phyloP scores from a whole-genome alignment of 352 stramenopile species.

The Globisporangium paroecandrum region DNA sequence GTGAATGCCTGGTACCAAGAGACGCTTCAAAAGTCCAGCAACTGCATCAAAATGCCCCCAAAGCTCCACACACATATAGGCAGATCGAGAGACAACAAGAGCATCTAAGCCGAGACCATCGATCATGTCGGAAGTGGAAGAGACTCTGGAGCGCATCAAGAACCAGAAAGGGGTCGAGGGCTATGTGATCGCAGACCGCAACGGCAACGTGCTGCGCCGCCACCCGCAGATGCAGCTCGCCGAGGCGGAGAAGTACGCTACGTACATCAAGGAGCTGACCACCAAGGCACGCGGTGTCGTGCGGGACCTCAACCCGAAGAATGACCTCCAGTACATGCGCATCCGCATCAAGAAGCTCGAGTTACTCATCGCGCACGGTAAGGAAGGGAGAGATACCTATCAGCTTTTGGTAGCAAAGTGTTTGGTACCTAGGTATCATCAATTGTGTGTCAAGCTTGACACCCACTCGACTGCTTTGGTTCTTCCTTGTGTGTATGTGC shows the following conservation, averaged over 20 bases:
- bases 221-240: conserved; percentile 88
- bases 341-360: conserved; percentile 92
- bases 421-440: background rate
- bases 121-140: conserved; percentile 90
- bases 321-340: conserved; percentile 92
- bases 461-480: background rate
- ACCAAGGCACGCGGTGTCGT: conserved; percentile 90
- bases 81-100: background rate
- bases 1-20: background rate
- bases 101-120: background rate
- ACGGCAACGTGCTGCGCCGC: conserved; percentile 86
- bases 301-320: conserved; percentile 93
- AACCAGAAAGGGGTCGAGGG: conserved; percentile 92
- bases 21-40: background rate
- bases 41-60: background rate
- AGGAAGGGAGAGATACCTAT: conserved; percentile 10
- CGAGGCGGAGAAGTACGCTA: conserved; percentile 90
- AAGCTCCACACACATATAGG: background rate
- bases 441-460: background rate
- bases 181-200: conserved; percentile 93
- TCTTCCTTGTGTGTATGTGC: background rate
- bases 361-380: conserved; percentile 90
- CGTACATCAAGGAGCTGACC: conserved; percentile 90
- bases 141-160: conserved; percentile 94
- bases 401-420: background rate